Conservation (phyloP, 192 early-diverging fungal species). For the Entomortierella lignicola region DNA sequence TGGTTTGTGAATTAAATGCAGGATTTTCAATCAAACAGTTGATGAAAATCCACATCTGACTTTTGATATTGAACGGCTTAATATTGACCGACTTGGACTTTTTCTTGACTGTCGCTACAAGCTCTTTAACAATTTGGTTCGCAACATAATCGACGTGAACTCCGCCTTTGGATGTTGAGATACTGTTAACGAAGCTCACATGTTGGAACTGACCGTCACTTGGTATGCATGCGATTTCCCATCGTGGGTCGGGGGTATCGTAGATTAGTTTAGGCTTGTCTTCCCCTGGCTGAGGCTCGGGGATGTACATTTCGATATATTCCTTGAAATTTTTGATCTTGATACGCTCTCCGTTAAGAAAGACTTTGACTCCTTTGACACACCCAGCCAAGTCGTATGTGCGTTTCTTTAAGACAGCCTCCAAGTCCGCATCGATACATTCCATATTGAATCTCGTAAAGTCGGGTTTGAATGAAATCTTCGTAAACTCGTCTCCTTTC, state of each 20-base stretch:
- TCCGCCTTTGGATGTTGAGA: slow-evolving; percentile 95
- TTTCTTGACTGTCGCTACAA: slow-evolving; percentile 78
- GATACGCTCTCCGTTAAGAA: slow-evolving; percentile 84
- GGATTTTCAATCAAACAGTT: slow-evolving; percentile 96
- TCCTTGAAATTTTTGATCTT: slow-evolving; percentile 91
- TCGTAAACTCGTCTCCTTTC: slow-evolving; percentile 84
- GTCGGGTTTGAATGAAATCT: slow-evolving; percentile 96
- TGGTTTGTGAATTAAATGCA: slow-evolving; percentile 97
- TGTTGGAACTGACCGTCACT: slow-evolving; percentile 97
- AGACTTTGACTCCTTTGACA: slow-evolving; percentile 85
- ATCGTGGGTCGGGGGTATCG: slow-evolving; percentile 82
- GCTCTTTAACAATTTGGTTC: slow-evolving; percentile 79
- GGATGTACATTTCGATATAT: slow-evolving; percentile 85
- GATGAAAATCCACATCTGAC: slow-evolving; percentile 93
- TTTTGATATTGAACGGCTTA: slow-evolving; percentile 88
- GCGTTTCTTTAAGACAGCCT: slow-evolving; percentile 90
- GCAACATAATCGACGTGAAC: slow-evolving; percentile 87
- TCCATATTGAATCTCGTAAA: slow-evolving; percentile 91
- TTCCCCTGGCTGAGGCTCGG: slow-evolving; percentile 32
- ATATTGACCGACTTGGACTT: slow-evolving; percentile 77
- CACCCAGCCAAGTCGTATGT: slow-evolving; percentile 95
- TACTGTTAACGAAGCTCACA: slow-evolving; percentile 96
- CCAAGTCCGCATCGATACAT: slow-evolving; percentile 85
- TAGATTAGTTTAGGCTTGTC: slow-evolving; percentile 70
- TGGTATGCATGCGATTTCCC: slow-evolving; percentile 94